phyloP scores from a whole-genome alignment of 2,329 filamentous ascomycete genomes.

The Cladophialophora exuberans region DNA sequence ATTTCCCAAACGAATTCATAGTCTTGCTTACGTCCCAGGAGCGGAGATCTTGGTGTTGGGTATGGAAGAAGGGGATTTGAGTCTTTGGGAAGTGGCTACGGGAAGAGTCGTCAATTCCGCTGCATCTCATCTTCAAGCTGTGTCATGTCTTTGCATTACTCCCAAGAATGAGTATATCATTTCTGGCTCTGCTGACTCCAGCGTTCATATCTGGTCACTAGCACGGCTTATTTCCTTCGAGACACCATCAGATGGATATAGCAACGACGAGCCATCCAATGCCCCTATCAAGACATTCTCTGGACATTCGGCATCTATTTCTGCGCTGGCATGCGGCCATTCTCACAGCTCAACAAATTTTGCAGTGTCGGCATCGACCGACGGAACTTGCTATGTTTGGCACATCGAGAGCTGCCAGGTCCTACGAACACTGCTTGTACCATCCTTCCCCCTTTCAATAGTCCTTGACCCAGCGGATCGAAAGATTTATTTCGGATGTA shows the following conservation, averaged over 20 bases:
- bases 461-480: conserved; percentile 81
- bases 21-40: conserved; percentile 69
- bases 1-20: conserved; percentile 84
- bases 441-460: conserved; percentile 71
- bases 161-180: conserved; percentile 60
- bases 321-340: conserved; percentile 62
- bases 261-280: conserved; percentile 47
- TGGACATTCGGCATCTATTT: conserved; percentile 63
- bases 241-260: conserved; percentile 48
- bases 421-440: conserved; percentile 80
- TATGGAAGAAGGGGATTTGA: conserved; percentile 80
- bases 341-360: conserved; percentile 75
- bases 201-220: conserved; percentile 89
- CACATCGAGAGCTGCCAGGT: conserved; percentile 80
- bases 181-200: conserved; percentile 68
- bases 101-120: conserved; percentile 50
- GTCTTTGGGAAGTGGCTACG: conserved; percentile 83
- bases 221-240: conserved; percentile 70
- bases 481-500: conserved; percentile 78
- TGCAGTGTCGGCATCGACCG: conserved; percentile 79
- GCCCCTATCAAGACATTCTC: conserved; percentile 76
- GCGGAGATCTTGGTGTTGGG: conserved; percentile 71
- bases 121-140: conserved; percentile 49
- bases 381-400: conserved; percentile 91
- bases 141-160: conserved; percentile 74